phyloP scores from a whole-genome alignment of 2,329 filamentous ascomycete genomes.

The Beauveria sp. region DNA sequence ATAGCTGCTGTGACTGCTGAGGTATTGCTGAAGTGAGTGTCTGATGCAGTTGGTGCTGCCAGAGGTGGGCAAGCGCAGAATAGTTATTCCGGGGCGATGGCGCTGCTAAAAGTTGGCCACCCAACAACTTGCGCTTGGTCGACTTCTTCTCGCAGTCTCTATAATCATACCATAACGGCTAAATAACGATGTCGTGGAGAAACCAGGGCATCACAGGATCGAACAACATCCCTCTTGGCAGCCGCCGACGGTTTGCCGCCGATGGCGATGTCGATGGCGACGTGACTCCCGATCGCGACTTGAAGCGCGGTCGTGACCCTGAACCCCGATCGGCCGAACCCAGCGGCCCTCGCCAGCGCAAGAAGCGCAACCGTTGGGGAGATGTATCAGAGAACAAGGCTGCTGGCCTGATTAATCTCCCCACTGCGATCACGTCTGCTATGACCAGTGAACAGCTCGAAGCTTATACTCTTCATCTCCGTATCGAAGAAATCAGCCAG shows the following conservation, averaged over 20 bases:
- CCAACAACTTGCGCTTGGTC: neutral
- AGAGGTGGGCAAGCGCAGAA: neutral
- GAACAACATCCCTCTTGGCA: constrained; percentile 94
- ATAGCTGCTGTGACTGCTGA: too few relatives aligned
- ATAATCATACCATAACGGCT: neutral
- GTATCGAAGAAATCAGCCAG: constrained; percentile 98
- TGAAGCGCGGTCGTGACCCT: constrained; percentile 90
- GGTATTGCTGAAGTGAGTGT: too few relatives aligned
- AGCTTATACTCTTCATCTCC: constrained; percentile 90
- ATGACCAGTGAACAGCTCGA: constrained; percentile 99
- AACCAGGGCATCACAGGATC: constrained; percentile 88
- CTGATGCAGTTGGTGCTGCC: too few relatives aligned
- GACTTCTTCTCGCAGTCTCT: neutral
- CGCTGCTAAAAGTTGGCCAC: constrained; percentile 6
- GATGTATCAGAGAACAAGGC: constrained; percentile 98
- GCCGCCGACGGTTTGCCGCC: constrained; percentile 69
- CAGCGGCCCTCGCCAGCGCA: constrained; percentile 81
- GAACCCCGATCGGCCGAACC: constrained; percentile 56
- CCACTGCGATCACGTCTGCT: constrained; percentile 90
- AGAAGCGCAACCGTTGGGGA: constrained; percentile 98
- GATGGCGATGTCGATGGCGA: constrained; percentile 37
- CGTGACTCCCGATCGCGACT: constrained; percentile 34
- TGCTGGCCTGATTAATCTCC: constrained; percentile 92
- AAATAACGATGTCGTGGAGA: constrained; percentile 54
- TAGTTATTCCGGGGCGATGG: constrained; percentile 5